Conservation (phyloP, 495 filamentous ascomycete genomes). For the Neurospora hispaniola region DNA sequence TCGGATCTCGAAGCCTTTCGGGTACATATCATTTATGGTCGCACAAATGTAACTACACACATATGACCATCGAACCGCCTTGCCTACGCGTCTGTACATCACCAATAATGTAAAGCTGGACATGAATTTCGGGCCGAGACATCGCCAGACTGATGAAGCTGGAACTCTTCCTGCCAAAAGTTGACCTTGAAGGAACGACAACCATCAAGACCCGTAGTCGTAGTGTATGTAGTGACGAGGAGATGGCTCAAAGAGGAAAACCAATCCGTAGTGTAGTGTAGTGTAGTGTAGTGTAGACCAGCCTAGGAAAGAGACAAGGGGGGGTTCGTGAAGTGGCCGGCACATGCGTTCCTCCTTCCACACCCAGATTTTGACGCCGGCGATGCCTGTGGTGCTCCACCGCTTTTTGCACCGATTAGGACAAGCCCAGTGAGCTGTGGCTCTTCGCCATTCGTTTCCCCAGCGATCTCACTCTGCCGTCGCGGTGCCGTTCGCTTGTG, state of each 20-base stretch:
- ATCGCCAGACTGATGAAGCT: not conserved
- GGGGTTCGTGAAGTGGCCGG: not conserved
- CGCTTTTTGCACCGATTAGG: not conserved
- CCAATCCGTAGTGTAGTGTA: not conserved
- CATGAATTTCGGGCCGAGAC: not conserved
- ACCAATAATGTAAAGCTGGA: not conserved
- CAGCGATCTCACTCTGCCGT: not conserved
- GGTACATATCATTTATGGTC: not conserved
- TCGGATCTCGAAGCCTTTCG: not conserved
- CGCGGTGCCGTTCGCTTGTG: not conserved
- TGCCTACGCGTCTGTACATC: not conserved
- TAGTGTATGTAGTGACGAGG: not conserved
- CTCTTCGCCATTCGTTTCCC: not conserved
- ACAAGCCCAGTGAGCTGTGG: not conserved
- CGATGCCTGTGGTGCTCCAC: not conserved
- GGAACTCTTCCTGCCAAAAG: not conserved
- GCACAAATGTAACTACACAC: not conserved
- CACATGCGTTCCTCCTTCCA: not conserved
- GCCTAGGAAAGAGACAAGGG: not conserved
- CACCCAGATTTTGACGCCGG: not conserved
- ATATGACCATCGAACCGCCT: not conserved
- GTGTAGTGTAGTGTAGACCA: not conserved
- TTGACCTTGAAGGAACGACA: not conserved
- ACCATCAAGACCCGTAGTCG: not conserved
- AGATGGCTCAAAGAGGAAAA: not conserved